Evolutionary conservation across 2,329 filamentous ascomycete genomes (phyloP).

Genomic region (Lachnellula willkommii): DNA sequence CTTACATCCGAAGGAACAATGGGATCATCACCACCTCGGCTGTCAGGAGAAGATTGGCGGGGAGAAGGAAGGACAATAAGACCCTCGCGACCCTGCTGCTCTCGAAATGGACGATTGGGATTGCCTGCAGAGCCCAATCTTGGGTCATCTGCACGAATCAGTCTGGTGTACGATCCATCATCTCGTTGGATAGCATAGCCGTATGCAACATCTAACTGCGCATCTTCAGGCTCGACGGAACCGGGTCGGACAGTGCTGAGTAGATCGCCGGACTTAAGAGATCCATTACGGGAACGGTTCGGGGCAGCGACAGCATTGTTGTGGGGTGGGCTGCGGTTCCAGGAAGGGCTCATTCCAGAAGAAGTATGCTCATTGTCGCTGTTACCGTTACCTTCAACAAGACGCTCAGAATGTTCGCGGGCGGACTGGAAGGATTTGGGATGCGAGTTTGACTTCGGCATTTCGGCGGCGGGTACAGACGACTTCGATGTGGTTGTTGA

Average conservation of each 20-base stretch:
- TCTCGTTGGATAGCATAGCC: constrained; percentile 50
- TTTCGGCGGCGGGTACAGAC: background rate
- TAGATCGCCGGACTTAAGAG: constrained; percentile 5
- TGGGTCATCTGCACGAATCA: constrained; percentile 48
- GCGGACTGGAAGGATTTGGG: background rate
- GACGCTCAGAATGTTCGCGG: background rate
- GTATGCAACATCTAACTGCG: constrained; percentile 31
- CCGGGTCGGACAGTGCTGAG: constrained; percentile 23
- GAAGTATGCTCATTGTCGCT: background rate
- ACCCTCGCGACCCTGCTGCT: constrained; percentile 24
- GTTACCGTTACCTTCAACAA: background rate
- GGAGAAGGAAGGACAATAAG: constrained; percentile 28
- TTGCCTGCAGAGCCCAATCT: constrained; percentile 51
- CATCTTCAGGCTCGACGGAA: constrained; percentile 12
- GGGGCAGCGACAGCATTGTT: background rate
- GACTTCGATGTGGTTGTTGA: background rate
- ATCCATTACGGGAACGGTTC: background rate
- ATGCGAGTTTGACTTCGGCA: background rate
- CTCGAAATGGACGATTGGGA: constrained; percentile 33
- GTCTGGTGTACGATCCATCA: constrained; percentile 48
- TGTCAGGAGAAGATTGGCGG: constrained; percentile 13
- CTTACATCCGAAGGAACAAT: constrained; percentile 20
- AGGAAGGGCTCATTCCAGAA: background rate
- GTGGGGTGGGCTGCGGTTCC: background rate
- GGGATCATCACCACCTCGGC: constrained; percentile 6